A percentile compares a stretch with the other conserved stretches of the same genome.
Evolutionary conservation across 345 rosid species (phyloP).

Genomic region (Pistacia vera): DNA sequence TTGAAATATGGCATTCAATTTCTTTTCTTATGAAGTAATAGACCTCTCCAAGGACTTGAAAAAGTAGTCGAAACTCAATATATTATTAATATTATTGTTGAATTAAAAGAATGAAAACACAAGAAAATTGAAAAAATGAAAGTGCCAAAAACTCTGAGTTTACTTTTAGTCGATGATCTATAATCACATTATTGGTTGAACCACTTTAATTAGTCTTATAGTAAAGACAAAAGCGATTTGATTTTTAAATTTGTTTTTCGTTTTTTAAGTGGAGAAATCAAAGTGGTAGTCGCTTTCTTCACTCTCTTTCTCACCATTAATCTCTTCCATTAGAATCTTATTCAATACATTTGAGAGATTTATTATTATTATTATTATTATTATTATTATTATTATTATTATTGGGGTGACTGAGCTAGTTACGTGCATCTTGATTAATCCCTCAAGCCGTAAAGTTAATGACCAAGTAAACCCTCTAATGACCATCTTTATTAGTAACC

Average conservation of each 20-base stretch:
- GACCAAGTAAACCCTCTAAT: too few relatives aligned
- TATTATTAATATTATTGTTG: neutral
- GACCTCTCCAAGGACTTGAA: neutral
- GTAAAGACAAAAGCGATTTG: neutral
- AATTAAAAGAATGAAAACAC: neutral
- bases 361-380: too few relatives aligned
- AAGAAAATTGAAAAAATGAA: neutral
- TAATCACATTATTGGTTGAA: neutral
- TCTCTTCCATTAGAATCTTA: neutral
- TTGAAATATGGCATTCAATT: too few relatives aligned
- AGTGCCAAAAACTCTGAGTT: too few relatives aligned
- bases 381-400: too few relatives aligned
- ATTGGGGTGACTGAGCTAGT: too few relatives aligned
- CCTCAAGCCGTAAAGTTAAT: too few relatives aligned
- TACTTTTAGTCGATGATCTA: neutral
- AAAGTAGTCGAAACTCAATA: neutral
- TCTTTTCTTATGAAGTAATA: neutral
- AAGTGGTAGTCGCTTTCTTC: neutral
- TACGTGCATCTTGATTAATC: too few relatives aligned
- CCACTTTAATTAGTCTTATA: neutral
- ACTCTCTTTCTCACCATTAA: neutral
- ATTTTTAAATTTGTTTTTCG: neutral
- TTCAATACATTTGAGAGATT: too few relatives aligned
- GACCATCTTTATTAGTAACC: too few relatives aligned
- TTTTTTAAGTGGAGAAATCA: neutral